Evolutionary conservation across 1,284 basidiomycete genomes (phyloP).

Genomic region (Cryptococcus wingfieldii): DNA sequence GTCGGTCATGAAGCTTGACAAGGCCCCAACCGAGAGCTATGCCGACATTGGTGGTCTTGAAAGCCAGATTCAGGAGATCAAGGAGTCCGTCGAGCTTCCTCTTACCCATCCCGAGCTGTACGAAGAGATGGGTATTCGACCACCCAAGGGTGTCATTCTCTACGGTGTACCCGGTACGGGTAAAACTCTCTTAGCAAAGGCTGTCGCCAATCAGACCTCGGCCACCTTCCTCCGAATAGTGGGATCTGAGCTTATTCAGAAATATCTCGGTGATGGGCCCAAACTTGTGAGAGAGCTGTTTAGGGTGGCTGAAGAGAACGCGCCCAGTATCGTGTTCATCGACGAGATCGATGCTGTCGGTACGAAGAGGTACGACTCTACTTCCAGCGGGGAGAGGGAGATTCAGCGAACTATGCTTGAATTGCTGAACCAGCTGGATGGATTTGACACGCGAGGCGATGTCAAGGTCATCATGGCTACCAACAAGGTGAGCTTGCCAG

Average conservation of each 20-base stretch:
- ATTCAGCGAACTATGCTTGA: conserved; percentile 99
- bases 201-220: conserved; percentile 97
- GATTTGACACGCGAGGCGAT: conserved; percentile 97
- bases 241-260: conserved; percentile 97
- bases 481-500: conserved; percentile 37
- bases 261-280: conserved; percentile 98
- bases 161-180: conserved; percentile 99
- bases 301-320: conserved; percentile 93
- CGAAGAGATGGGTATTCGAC: conserved; percentile 99
- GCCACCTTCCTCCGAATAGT: conserved; percentile 98
- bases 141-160: conserved; percentile 97
- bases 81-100: conserved; percentile 98
- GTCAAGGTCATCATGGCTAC: conserved; percentile 75
- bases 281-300: conserved; percentile 97
- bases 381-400: conserved; percentile 95
- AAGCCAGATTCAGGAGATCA: conserved; percentile 96
- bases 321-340: conserved; percentile 98
- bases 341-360: conserved; percentile 99
- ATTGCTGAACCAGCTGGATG: conserved; percentile 94
- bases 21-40: conserved; percentile 97
- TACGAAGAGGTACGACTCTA: conserved; percentile 95
- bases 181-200: conserved; percentile 96
- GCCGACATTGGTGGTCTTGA: conserved; percentile 98
- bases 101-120: conserved; percentile 97
- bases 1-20: conserved; percentile 97